Evolutionary conservation across 495 filamentous ascomycete genomes (phyloP).

Genomic region (Penicillium egyptiacum): DNA sequence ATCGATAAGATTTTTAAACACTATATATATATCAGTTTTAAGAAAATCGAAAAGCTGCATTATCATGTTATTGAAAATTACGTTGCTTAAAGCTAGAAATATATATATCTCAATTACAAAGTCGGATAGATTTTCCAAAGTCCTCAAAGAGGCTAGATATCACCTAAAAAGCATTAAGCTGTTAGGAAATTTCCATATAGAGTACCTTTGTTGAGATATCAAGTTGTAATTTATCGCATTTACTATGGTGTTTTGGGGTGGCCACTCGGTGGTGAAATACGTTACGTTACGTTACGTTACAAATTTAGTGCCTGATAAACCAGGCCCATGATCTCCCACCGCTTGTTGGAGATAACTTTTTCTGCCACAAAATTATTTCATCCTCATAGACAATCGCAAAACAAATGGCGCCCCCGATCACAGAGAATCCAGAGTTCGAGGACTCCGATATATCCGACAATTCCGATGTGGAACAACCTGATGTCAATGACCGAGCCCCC

Average conservation of each 20-base stretch:
- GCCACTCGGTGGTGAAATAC: too few species aligned
- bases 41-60: too few species aligned
- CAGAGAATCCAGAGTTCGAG: slow-evolving; percentile 27
- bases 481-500: slow-evolving; percentile 34
- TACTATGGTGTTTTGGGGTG: too few species aligned
- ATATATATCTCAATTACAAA: neutral
- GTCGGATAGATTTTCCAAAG: neutral
- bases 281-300: too few species aligned
- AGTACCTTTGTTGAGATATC: too few species aligned
- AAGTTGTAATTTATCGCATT: too few species aligned
- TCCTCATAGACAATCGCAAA: slow-evolving; percentile 21
- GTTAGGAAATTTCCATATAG: neutral
- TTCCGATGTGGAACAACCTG: slow-evolving; percentile 25
- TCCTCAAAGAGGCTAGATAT: neutral
- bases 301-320: slow-evolving; percentile 1
- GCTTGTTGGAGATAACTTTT: slow-evolving; percentile 35
- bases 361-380: slow-evolving; percentile 45
- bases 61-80: too few species aligned
- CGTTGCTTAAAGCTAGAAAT: neutral
- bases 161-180: neutral
- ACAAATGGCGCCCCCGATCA: slow-evolving; percentile 37
- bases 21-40: too few species aligned
- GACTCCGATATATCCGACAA: slow-evolving; percentile 26
- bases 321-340: slow-evolving; percentile 23
- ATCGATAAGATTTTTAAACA: too few species aligned